Conservation (phyloP, 2,329 filamentous ascomycete genomes). For the Lachnellula subtilissima region DNA sequence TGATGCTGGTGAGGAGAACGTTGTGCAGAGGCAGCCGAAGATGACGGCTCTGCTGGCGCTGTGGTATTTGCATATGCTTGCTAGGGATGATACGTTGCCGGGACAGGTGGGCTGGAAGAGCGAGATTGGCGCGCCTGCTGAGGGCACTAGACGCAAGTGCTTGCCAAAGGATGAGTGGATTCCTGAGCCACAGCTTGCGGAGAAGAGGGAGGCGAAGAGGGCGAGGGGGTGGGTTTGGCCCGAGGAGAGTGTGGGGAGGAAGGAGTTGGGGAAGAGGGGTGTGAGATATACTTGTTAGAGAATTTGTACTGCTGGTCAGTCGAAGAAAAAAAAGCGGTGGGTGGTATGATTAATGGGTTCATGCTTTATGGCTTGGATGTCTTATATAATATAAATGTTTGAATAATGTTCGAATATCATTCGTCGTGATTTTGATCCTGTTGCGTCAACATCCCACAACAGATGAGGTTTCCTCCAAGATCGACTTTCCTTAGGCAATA, state of each 20-base stretch:
- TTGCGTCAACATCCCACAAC: too few relatives aligned
- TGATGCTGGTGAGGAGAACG: slow-evolving; percentile 30
- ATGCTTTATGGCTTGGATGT: neutral
- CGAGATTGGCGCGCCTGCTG: slow-evolving; percentile 71
- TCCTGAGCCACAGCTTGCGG: slow-evolving; percentile 64
- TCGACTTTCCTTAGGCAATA: too few relatives aligned
- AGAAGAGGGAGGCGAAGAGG: slow-evolving; percentile 73
- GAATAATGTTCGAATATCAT: neutral
- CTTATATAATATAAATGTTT: neutral
- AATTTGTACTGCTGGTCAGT: neutral
- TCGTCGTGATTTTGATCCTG: too few relatives aligned
- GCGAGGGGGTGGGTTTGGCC: slow-evolving; percentile 71
- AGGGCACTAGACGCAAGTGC: slow-evolving; percentile 66
- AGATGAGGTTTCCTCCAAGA: too few relatives aligned
- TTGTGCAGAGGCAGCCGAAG: slow-evolving; percentile 49
- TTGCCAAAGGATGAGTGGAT: slow-evolving; percentile 71
- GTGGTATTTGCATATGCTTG: slow-evolving; percentile 73
- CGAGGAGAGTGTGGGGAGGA: slow-evolving; percentile 66
- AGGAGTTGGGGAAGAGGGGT: slow-evolving; percentile 65
- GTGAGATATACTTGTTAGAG: slow-evolving; percentile 44
- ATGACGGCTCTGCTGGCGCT: slow-evolving; percentile 71
- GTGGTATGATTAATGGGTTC: neutral
- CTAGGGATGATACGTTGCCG: slow-evolving; percentile 53
- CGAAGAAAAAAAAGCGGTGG: neutral
- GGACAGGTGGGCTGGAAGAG: slow-evolving; percentile 61